Percentiles rank a stretch among this genome's conserved stretches.
Conservation (phyloP, 305 asterid genomes). For the Fraxinus baroniana region DNA sequence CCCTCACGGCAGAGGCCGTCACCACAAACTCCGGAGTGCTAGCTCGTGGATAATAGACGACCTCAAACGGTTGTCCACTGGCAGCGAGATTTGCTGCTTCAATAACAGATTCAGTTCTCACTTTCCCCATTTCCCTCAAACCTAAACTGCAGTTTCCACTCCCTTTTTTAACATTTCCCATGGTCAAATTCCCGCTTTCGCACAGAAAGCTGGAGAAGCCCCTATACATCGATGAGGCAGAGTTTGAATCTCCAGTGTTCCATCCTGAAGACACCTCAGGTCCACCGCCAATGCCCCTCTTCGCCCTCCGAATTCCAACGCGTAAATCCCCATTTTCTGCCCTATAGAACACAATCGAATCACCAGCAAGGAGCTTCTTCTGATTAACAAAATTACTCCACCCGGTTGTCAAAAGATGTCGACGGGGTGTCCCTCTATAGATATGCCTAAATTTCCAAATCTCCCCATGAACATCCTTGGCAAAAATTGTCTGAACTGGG, state of each 20-base stretch:
- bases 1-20: slow-evolving; percentile 53
- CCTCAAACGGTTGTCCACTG: slow-evolving; percentile 61
- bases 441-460: slow-evolving; percentile 81
- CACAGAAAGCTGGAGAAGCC: slow-evolving; percentile 46
- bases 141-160: slow-evolving; percentile 33
- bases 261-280: slow-evolving; percentile 56
- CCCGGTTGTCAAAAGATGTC: slow-evolving; percentile 81
- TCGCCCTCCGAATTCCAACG: slow-evolving; percentile 77
- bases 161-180: slow-evolving; percentile 36
- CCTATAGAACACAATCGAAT: slow-evolving; percentile 73
- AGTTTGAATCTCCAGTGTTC: slow-evolving; percentile 45
- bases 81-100: slow-evolving; percentile 72
- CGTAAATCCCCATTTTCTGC: slow-evolving; percentile 79
- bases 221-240: slow-evolving; percentile 31
- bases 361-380: slow-evolving; percentile 91
- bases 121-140: slow-evolving; percentile 37
- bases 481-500: slow-evolving; percentile 80
- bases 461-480: slow-evolving; percentile 80
- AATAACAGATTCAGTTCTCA: slow-evolving; percentile 49
- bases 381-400: slow-evolving; percentile 92
- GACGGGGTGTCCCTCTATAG: slow-evolving; percentile 85
- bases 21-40: slow-evolving; percentile 90
- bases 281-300: slow-evolving; percentile 56
- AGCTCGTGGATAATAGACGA: slow-evolving; percentile 67
- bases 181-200: slow-evolving; percentile 42